These are phyloP conservation scores for Colletotrichum siamense DNA, from an alignment of 2,329 filamentous ascomycete genomes.

Conservation along the genomic window DNA sequence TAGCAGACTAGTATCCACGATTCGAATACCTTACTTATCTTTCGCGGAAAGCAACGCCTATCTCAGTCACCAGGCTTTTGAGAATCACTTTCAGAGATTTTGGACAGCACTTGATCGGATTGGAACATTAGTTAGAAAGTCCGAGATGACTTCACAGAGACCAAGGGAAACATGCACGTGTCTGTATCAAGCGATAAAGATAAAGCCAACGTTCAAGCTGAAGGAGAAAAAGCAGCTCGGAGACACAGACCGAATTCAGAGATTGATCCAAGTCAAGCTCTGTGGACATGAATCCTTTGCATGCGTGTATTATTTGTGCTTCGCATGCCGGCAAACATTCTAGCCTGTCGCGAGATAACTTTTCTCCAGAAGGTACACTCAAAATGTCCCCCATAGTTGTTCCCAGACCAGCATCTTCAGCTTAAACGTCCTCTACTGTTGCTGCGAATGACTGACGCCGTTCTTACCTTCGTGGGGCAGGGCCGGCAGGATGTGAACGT, in stretches of 20 bases:
- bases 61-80: rapidly evolving
- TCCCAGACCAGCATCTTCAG: neutral
- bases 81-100: rapidly evolving
- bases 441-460: rapidly evolving
- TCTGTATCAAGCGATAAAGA: neutral
- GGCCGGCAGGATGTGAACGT: neutral
- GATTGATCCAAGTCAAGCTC: rapidly evolving
- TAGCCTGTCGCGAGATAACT: rapidly evolving
- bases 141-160: neutral
- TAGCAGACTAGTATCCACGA: neutral
- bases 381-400: rapidly evolving
- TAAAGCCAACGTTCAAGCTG: neutral
- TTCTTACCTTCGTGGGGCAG: neutral
- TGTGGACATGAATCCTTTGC: neutral
- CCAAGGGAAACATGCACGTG: neutral
- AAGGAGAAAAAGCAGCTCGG: rapidly evolving
- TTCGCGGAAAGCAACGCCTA: rapidly evolving
- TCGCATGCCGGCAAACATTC: neutral
- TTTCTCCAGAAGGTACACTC: neutral
- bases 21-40: neutral
- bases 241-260: rapidly evolving
- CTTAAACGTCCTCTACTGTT: rapidly evolving
- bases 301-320: neutral
- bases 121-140: neutral
- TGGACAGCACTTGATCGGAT: neutral